Conservation (phyloP, 2,329 filamentous ascomycete genomes). For the Colletotrichum limetticola region DNA sequence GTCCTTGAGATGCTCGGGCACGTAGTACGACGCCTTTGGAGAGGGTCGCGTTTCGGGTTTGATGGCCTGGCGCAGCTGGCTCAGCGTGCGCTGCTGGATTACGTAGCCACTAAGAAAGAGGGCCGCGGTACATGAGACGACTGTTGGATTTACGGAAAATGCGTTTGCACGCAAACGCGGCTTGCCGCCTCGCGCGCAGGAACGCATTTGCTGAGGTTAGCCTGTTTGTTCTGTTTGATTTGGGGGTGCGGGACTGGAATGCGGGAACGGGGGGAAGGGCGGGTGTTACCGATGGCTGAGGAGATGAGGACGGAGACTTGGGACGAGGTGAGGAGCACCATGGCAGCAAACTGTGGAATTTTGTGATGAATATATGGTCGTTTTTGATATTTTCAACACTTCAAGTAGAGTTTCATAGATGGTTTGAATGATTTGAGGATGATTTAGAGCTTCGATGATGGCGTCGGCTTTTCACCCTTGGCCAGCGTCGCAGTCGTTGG, state of each 20-base stretch:
- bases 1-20: conserved; percentile 62
- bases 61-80: conserved; percentile 80
- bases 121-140: conserved; percentile 81
- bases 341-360: neutral
- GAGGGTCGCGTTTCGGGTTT: conserved; percentile 58
- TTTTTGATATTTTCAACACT: neutral
- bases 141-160: conserved; percentile 48
- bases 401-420: neutral
- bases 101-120: conserved; percentile 90
- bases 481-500: conserved; percentile 11
- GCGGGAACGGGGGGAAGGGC: conserved; percentile 23
- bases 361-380: neutral
- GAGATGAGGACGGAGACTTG: conserved; percentile 78
- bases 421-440: neutral
- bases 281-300: conserved; percentile 67
- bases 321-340: conserved; percentile 72
- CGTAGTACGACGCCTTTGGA: conserved; percentile 54
- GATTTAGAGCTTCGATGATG: neutral
- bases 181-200: conserved; percentile 6
- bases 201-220: conserved; percentile 9
- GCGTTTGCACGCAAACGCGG: conserved; percentile 20
- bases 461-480: neutral
- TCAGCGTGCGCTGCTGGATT: conserved; percentile 87
- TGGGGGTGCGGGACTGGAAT: conserved; percentile 23
- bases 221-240: neutral